Conservation (phyloP, 345 rosid species). For the Orychophragmus violaceus region DNA sequence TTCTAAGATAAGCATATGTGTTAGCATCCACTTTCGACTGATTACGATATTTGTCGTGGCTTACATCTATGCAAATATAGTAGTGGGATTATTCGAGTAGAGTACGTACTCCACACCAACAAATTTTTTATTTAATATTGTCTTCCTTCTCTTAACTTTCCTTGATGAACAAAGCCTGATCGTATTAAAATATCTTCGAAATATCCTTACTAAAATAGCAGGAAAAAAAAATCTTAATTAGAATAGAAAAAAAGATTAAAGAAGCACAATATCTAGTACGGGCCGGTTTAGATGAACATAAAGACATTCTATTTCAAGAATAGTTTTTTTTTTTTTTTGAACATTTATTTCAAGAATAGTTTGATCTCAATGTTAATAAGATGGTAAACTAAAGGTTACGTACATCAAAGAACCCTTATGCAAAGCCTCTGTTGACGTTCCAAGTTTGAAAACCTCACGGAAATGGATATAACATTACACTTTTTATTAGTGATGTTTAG, state of each 20-base stretch:
- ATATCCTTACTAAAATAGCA: background rate
- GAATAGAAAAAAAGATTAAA: too few relatives aligned
- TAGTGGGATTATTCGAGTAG: background rate
- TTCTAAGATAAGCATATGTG: conserved; percentile 10
- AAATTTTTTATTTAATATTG: background rate
- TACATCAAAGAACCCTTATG: conserved; percentile 7
- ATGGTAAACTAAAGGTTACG: background rate
- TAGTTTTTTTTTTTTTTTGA: too few relatives aligned
- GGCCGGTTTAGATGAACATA: background rate
- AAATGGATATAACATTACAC: conserved; percentile 6
- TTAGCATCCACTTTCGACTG: conserved; percentile 22
- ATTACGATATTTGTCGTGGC: conserved; percentile 22
- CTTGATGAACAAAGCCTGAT: background rate
- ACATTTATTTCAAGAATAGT: too few relatives aligned
- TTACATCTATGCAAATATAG: conserved; percentile 1
- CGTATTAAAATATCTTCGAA: background rate
- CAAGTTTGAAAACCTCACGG: conserved; percentile 11
- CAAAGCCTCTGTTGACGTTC: conserved; percentile 2
- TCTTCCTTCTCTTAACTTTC: background rate
- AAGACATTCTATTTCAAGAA: background rate
- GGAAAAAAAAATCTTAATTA: too few relatives aligned
- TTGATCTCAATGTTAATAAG: conserved; percentile 7
- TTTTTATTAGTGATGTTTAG: conserved; percentile 31
- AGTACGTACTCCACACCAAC: background rate
- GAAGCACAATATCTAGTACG: background rate